Base-by-base conservation (phyloP, 2,329 filamentous ascomycete genomes). In the Aspergillus sp. region DNA sequence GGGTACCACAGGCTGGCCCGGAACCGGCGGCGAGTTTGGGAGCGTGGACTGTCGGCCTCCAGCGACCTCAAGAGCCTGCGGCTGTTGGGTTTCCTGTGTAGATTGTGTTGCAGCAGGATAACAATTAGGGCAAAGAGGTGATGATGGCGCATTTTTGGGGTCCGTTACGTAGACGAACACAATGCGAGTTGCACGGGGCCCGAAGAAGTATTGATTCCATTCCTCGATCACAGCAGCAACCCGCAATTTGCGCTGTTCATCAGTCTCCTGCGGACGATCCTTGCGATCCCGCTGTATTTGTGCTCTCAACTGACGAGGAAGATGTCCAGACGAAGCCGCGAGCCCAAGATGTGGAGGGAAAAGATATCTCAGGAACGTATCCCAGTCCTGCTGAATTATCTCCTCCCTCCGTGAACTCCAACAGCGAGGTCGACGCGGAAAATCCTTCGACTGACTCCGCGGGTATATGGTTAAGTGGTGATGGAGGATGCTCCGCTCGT, bases 161-260 rank as follows among this genome's bases (percentile, higher is more conserved):
- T 67, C 57, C 3, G 57, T 57, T 11, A 66, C 58, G 51, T 69
- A 69, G 13, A 58, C 50, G 55, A 59, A 64, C 6, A 57, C 49
- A 30, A 72, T 57, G 3, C 53, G 54, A 19, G 61, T 56, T 11
- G 57, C 62, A 34, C 69, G 64, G 7, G 59, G 62, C 10, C 55
- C 57, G 38, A 72, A 72, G 40, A 72, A 72, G 32, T 57, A 60
- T 37, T 63, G 53, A 45, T 72, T 72, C 69, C 69, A 72, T 49
- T 72, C 69, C 5, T 55, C 55, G 33, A 70, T 57, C 10, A 71
- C 68, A 3, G 66, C 63, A 7, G 60, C 44, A 29, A 72, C 64
- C 12, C 66, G 64, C 12, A 54, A 53, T 39, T 47, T 53, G n/a
- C 69, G 63, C 43, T 69, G 59, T 27, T 67, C 64, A 39, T 68